Evolutionary conservation across 2,329 filamentous ascomycete species (phyloP), one percentile per base, ranked within the genome.

Genomic region (Monosporascus ibericus): DNA sequence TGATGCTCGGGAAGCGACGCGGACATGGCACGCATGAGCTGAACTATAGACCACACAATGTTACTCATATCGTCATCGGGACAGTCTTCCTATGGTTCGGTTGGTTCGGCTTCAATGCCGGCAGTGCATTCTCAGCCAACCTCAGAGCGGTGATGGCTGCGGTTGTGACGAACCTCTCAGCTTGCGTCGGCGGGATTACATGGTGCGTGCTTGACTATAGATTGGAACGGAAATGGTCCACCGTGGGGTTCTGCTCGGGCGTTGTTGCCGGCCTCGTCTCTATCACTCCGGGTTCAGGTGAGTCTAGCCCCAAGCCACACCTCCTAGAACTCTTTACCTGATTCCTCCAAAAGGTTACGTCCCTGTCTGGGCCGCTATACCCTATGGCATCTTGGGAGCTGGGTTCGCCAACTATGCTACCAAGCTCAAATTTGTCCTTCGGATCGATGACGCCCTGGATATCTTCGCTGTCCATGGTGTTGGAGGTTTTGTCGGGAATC

Each of bases 71-170:
- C 60, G 90, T 95, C 49, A 87, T 95, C 52, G 91, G 91, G 30
- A 95, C 91, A 3, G 90, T 95, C 47, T 95, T 96, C 73, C 84
- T 96, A 17, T 96, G 91, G 90, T 88, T 95, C 17, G 91, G 91
- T 50, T 96, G 90, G 91, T 95, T 95, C 65, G 91, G 91, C 47
- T 96, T 96, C 82, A 96, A 95, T 63, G 90, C 88, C 48, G 90
- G 90, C 58, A 91, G 87, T 17, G 90, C 90, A 15, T 76, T 94
- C 51, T 78, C 85, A 48, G 90, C 90, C 49, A 95, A 94, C 69
- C 71, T 95, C 65, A 86, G 91, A 48, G 89, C 89, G 44, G 80
- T 95, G 62, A 90, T 95, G 85, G 91, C 91, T 44, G 88, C 87
- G 11, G 78, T 92, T 1, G 88, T 92, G 44, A 95, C 91, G 50